phyloP scores from a whole-genome alignment of 192 early-diverging fungal genomes.

The Backusella australiensis region DNA sequence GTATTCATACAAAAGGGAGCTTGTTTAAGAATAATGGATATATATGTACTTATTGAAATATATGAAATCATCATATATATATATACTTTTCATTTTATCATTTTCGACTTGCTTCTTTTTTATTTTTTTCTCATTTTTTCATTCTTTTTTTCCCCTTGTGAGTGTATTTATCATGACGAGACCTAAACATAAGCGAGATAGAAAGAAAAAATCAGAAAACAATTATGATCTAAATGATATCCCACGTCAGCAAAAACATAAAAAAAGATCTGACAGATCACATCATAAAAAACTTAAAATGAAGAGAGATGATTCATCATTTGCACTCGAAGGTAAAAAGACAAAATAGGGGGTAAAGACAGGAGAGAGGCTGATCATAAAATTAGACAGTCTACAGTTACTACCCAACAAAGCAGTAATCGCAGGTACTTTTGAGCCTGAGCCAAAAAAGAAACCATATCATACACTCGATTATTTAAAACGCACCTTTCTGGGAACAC shows the following conservation, averaged over 20 bases:
- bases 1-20: background rate
- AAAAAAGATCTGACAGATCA: background rate
- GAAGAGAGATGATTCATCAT: background rate
- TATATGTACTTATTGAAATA: slow-evolving; percentile 2
- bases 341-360: background rate
- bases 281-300: background rate
- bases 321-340: background rate
- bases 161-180: background rate
- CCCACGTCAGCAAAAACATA: background rate
- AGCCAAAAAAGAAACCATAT: background rate
- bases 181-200: background rate
- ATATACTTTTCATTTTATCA: background rate
- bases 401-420: background rate
- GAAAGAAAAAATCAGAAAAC: background rate
- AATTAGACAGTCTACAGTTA: slow-evolving; percentile 1
- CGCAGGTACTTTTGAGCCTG: background rate
- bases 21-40: background rate
- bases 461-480: background rate
- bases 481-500: background rate
- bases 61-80: background rate
- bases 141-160: background rate
- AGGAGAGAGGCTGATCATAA: background rate
- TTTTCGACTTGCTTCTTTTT: background rate
- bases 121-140: background rate
- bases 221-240: background rate